Evolutionary conservation across 345 rosid genomes (phyloP), one percentile per base, ranked within the genome.

Genomic region (Rhodamnia rubescens): DNA sequence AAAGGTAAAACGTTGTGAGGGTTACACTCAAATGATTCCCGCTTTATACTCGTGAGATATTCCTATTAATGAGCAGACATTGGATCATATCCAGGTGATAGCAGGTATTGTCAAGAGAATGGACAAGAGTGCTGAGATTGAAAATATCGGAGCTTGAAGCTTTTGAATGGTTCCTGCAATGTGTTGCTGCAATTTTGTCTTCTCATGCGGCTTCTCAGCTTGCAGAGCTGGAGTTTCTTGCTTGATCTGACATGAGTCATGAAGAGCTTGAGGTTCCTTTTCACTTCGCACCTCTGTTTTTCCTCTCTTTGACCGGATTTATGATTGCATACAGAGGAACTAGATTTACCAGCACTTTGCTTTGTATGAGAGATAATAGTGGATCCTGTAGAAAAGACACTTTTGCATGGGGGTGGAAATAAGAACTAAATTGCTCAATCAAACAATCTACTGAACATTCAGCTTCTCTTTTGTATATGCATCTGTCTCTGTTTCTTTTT

Each of bases 31-130:
- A 50, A 47, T 74, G 55, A 18, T 69, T 69, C 13, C 78, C 8
- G 78, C 78, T 69, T 69, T 69, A 69, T 69, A 32, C 13, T 69
- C 47, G 9, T 32, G 78, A 69, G 47, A 32, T 16, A 8, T 85
- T n/a, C 47, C 5, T 69, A 49, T 84, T 83, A 86, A 32, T 53
- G 59, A 32, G 20, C 42, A 44, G 42, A 27, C 83, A 27, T 44
- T 24, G 22, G 51, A 24, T 53, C 47, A 55, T 44, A 12, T 82
- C 0, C 93, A 96, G 99, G 99, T 98, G 56, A 96, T 98, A 85
- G 97, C 99, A 49, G 99, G 98, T 80, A 98, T 98, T 53, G 90
- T 98, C 89, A 96, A 96, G 94, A 95, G 99, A 89, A 92, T 94
- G 91, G 94, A 96, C 89, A 98, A 83, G 88, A 88, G 90, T 80